Conservation (phyloP, 1,139 yeast genomes). For the Sugiyamaella novakii region DNA sequence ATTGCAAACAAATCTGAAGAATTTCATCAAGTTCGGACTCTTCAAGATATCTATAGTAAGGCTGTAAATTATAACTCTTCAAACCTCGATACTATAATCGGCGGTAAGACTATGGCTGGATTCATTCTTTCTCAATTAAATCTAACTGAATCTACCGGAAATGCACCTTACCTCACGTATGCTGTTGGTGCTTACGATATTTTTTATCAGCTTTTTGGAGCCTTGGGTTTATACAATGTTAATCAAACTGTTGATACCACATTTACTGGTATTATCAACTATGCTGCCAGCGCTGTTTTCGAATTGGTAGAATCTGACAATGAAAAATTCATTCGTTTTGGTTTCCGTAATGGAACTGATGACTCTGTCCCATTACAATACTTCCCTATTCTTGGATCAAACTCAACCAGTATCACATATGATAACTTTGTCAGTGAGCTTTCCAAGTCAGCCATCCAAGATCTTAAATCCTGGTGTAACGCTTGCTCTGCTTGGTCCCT, state of each 20-base stretch:
- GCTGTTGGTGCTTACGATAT: slow-evolving; percentile 49
- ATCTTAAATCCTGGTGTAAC: slow-evolving; percentile 45
- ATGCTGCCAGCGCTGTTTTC: slow-evolving; percentile 48
- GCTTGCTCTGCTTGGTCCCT: slow-evolving; percentile 39
- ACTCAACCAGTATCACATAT: slow-evolving; percentile 41
- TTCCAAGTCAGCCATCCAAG: slow-evolving; percentile 35
- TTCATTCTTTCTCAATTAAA: slow-evolving; percentile 42
- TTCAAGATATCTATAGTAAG: slow-evolving; percentile 47
- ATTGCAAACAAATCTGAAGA: slow-evolving; percentile 26
- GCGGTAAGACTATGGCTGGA: slow-evolving; percentile 45
- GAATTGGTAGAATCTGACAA: slow-evolving; percentile 42
- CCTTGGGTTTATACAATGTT: slow-evolving; percentile 40
- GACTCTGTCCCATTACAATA: slow-evolving; percentile 35
- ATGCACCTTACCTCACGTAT: slow-evolving; percentile 44
- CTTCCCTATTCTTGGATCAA: slow-evolving; percentile 44
- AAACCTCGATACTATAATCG: slow-evolving; percentile 41
- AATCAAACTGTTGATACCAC: slow-evolving; percentile 38
- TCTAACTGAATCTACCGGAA: slow-evolving; percentile 38
- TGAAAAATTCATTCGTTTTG: slow-evolving; percentile 45
- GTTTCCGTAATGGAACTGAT: slow-evolving; percentile 49
- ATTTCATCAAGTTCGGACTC: slow-evolving; percentile 38
- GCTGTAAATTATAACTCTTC: slow-evolving; percentile 41
- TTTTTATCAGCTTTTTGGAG: slow-evolving; percentile 46
- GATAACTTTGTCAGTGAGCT: slow-evolving; percentile 40
- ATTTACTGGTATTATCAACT: slow-evolving; percentile 50